Conservation (phyloP, 2,329 filamentous ascomycete species). For the Pseudogymnoascus pannorum region DNA sequence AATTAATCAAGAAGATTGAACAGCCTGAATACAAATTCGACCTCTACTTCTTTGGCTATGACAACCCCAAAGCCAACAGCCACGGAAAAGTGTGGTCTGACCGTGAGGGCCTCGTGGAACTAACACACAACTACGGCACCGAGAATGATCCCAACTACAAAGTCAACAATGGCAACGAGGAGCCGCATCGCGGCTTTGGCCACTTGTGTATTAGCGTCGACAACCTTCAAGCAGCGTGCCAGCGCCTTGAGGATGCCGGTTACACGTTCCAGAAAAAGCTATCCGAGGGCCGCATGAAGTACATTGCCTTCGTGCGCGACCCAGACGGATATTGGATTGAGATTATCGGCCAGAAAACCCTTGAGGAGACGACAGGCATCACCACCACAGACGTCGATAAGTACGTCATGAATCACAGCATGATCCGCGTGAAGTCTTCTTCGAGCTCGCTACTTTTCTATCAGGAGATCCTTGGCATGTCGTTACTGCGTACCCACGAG, state of each 20-base stretch:
- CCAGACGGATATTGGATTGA: slow-evolving; percentile 80
- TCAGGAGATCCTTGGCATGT: slow-evolving; percentile 81
- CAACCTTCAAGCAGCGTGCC: slow-evolving; percentile 78
- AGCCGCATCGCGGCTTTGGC: slow-evolving; percentile 64
- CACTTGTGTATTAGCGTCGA: slow-evolving; percentile 79
- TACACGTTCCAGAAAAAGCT: slow-evolving; percentile 93
- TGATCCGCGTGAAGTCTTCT: slow-evolving; percentile 83
- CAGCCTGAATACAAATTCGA: slow-evolving; percentile 89
- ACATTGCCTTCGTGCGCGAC: slow-evolving; percentile 83
- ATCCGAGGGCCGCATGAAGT: slow-evolving; percentile 71
- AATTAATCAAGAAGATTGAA: slow-evolving; percentile 68
- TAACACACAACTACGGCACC: slow-evolving; percentile 80
- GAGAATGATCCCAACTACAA: slow-evolving; percentile 76
- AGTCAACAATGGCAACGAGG: slow-evolving; percentile 82
- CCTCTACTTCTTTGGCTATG: slow-evolving; percentile 90
- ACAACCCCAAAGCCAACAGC: slow-evolving; percentile 67
- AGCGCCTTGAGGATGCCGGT: slow-evolving; percentile 77
- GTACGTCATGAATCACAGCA: slow-evolving; percentile 81
- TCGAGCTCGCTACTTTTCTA: slow-evolving; percentile 69
- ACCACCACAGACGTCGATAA: slow-evolving; percentile 63
- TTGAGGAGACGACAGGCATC: slow-evolving; percentile 63
- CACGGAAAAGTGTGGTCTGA: slow-evolving; percentile 66
- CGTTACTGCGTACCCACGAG: slow-evolving; percentile 63
- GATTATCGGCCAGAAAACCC: slow-evolving; percentile 60
- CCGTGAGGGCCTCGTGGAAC: slow-evolving; percentile 82